Base-by-base conservation (phyloP, 371 early-diverging fungal genomes). In the Synchytrium microbalum region DNA sequence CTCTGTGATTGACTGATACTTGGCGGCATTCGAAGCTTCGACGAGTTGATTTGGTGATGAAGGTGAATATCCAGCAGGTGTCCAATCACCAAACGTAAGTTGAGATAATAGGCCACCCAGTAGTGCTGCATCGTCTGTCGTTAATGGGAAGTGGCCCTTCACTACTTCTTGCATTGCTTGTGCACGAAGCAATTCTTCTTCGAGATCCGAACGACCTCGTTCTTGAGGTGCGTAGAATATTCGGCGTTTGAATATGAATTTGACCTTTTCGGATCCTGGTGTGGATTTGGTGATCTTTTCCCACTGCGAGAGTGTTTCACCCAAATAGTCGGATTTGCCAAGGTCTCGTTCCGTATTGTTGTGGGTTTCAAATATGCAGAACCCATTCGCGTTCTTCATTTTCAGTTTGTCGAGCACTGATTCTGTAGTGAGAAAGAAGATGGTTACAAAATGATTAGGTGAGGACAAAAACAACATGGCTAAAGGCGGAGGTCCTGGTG, bases 221-320 rank as follows among this genome's bases (percentile, higher is more conserved):
- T 30, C 1, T 38, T 69, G 58, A 8, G 75, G 67, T 52, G 66
- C 60, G 14, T 73, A 56, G 61, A 72, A 75, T 1, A 78, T 54
- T 13, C 74, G 64, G 54, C 72, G 72, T 63, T 75, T 75, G 59
- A 74, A 64, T 26, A 69, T 64, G 60, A 78, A 75, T 16, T 67
- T 65, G n/a, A 78, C 72, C 32, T 63, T 64, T 32, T 71, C 70
- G 0, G 27, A 3, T n/a, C 58, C 56, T 10, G 3, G 5, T 32
- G 57, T 46, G 3, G 32, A n/a, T 55, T 8, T 32, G 30, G 64
- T 66, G 5, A 59, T 58, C 63, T 65, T 61, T 53, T 78, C 76
- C 65, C 74, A 76, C 32, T 72, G 69, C 65, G 63, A 74, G 24
- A 78, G 58, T 13, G 71, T 58, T 59, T 78, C 79, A 26, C 75